Conservation (phyloP, 164 flowering plant genomes). For the Magnolia officinalis region DNA sequence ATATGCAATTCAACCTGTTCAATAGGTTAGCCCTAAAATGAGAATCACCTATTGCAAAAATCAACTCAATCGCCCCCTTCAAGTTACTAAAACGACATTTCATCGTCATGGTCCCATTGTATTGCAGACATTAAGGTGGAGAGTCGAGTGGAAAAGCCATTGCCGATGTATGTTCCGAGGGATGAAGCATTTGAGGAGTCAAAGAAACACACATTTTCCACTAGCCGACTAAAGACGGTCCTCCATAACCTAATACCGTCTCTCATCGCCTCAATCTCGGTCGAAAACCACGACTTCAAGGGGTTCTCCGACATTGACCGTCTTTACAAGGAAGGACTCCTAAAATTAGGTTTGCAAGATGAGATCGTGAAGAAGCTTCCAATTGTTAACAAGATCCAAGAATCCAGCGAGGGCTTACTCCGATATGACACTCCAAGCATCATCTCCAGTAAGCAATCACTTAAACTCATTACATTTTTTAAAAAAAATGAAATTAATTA, state of each 20-base stretch:
- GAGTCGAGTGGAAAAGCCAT: slow-evolving; percentile 86
- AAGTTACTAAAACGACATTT: no score
- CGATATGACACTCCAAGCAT: slow-evolving; percentile 77
- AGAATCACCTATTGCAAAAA: no score
- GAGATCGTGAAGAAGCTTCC: slow-evolving; percentile 70
- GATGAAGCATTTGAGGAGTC: slow-evolving; percentile 95
- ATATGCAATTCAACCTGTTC: no score
- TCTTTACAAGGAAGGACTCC: slow-evolving; percentile 75
- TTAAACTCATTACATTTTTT: background rate
- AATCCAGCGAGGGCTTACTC: slow-evolving; percentile 69
- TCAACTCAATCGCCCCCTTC: no score
- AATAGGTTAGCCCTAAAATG: no score
- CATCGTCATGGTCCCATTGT: no score
- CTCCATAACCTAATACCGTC: slow-evolving; percentile 79
- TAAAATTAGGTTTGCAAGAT: slow-evolving; percentile 61
- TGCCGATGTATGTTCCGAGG: slow-evolving; percentile 84
- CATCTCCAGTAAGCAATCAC: slow-evolving; percentile 55
- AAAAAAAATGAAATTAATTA: no score
- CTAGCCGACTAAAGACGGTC: slow-evolving; percentile 67
- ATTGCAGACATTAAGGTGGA: slow-evolving; percentile 58
- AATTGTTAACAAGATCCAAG: slow-evolving; percentile 43
- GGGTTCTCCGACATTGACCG: slow-evolving; percentile 68
- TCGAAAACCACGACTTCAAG: slow-evolving; percentile 66
- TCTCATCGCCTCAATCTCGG: slow-evolving; percentile 61
- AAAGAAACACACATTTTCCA: slow-evolving; percentile 54